Evolutionary conservation across 176 grass and related monocot species (phyloP).

Genomic region (Pontederia paniculata): DNA sequence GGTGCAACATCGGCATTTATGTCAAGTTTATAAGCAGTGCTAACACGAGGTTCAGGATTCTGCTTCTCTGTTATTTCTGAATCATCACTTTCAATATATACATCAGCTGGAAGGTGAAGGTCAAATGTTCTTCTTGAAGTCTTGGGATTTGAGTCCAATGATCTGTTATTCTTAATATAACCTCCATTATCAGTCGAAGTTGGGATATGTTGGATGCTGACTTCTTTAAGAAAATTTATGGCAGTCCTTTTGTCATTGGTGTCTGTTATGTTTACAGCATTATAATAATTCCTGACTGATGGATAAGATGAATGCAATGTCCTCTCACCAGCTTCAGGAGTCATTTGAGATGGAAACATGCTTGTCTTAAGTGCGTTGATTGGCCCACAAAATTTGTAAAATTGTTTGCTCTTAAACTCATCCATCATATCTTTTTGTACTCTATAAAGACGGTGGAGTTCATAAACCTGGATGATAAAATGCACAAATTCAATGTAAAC

Average conservation of each 20-base stretch:
- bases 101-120: constrained; percentile 53
- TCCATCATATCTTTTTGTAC: constrained; percentile 73
- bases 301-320: constrained; percentile 24
- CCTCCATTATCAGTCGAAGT: background rate
- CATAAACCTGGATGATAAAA: constrained; percentile 58
- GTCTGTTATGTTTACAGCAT: constrained; percentile 17
- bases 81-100: constrained; percentile 40
- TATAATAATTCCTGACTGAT: constrained; percentile 17
- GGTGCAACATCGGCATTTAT: constrained; percentile 18
- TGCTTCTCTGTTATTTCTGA: background rate
- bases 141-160: constrained; percentile 11
- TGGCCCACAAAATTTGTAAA: constrained; percentile 18
- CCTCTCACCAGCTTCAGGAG: constrained; percentile 30
- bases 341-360: constrained; percentile 42
- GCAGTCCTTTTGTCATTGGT: background rate
- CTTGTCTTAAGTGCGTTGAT: constrained; percentile 42
- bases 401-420: constrained; percentile 42
- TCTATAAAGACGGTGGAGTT: constrained; percentile 86
- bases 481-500: background rate
- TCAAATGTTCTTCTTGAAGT: constrained; percentile 33
- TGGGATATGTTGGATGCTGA: background rate
- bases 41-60: constrained; percentile 15
- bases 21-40: constrained; percentile 33
- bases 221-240: background rate
- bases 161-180: background rate